phyloP scores from a whole-genome alignment of 2,329 filamentous ascomycete species.

The Ampelomyces quisqualis region DNA sequence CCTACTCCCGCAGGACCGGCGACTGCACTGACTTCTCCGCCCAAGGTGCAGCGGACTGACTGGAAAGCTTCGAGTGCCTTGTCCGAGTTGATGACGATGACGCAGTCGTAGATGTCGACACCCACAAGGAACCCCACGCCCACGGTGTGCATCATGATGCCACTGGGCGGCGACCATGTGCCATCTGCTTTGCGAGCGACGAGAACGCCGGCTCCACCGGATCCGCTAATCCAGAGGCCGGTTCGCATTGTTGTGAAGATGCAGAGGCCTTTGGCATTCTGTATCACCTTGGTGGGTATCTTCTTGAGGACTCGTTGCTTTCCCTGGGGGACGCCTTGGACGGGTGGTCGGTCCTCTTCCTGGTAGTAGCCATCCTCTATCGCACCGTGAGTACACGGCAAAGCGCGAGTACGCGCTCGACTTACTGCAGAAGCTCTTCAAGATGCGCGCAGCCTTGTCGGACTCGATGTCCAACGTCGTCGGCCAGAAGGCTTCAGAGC shows the following conservation, averaged over 20 bases:
- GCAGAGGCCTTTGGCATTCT: constrained; percentile 84
- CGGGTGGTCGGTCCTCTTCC: constrained; percentile 51
- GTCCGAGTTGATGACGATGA: constrained; percentile 86
- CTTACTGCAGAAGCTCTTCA: constrained; percentile 87
- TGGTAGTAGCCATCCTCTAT: constrained; percentile 68
- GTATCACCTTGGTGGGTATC: constrained; percentile 80
- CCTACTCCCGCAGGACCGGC: constrained; percentile 78
- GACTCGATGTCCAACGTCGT: constrained; percentile 83
- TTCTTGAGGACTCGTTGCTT: constrained; percentile 72
- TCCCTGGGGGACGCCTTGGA: constrained; percentile 55
- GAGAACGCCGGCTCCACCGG: constrained; percentile 84
- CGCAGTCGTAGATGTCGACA: constrained; percentile 93
- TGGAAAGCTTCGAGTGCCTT: constrained; percentile 83
- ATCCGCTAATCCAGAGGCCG: constrained; percentile 86
- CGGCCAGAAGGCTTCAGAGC: constrained; percentile 81
- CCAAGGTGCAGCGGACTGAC: constrained; percentile 74
- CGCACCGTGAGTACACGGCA: constrained; percentile 17
- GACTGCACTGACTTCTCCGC: constrained; percentile 74
- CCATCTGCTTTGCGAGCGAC: constrained; percentile 82
- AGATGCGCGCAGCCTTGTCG: constrained; percentile 85
- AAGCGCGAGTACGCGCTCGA: constrained; percentile 28
- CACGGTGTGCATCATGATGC: constrained; percentile 85
- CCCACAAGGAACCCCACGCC: constrained; percentile 87
- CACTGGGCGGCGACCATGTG: constrained; percentile 87
- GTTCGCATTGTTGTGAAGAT: constrained; percentile 96